Evolutionary conservation across 768 basidiomycete genomes (phyloP), one percentile per base, ranked within the genome.

Genomic region (Vishniacozyma victoriae): DNA sequence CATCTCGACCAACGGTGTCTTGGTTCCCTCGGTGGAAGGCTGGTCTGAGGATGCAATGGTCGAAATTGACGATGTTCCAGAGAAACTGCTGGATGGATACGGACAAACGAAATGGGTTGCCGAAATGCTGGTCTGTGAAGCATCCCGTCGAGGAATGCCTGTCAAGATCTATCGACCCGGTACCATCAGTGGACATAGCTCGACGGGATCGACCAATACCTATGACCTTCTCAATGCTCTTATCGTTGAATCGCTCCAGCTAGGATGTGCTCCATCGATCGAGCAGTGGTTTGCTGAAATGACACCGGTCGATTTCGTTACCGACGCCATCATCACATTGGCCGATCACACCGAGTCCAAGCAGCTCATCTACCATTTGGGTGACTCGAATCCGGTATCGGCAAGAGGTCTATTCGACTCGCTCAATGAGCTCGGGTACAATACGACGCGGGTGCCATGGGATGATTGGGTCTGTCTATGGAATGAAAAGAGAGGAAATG

Each of bases 151-250:
- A 22, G 51, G 51, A 9, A 41, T 53, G 22, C 51, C 51, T 13
- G 51, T 53, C 51, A 53, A 53, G 41, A 53, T 53, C 29, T 43
- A 47, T 31, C 51, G 51, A 41, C 39, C 51, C 13, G 51, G 51
- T 25, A 53, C 51, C 7, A 53, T 53, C 45, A 47, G 46, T 25
- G 51, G 51, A 24, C 51, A 53, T 26, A 53, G 51, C 41, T 16
- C 41, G 22, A 47, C 51, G 15, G 51, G 51, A 24, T 47, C 51
- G 23, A 43, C 51, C 40, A 53, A 53, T 46, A 43, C 51, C 14
- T 53, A 43, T 25, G 51, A 53, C 18, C 45, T 53, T 24, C 39
- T 53, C 39, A 41, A 41, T 39, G 51, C 51, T 14, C 20, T 53
- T 38, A 48, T 53, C 26, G 51, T 53, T 39, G 51, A 53, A 23